These are phyloP conservation scores for Ogataea thermomethanolica DNA, from an alignment of 805 yeast species.

Conservation along the genomic window DNA sequence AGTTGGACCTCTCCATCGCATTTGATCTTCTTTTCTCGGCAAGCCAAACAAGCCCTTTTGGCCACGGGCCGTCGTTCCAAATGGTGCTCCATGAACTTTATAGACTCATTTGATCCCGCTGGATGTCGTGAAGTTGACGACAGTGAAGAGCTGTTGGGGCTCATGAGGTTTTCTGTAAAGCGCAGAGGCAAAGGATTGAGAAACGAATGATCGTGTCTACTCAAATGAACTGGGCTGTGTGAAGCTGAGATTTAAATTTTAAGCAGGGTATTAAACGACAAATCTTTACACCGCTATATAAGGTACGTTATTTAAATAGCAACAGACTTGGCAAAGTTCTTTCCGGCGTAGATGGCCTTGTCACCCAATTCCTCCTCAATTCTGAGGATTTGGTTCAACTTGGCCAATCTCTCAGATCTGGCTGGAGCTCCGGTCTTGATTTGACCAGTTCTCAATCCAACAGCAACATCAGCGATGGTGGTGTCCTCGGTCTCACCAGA, in stretches of 20 bases:
- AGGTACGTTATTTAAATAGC: constrained; percentile 24
- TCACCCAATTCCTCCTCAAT: constrained; percentile 98
- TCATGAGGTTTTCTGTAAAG: background rate
- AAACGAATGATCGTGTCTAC: too few species aligned
- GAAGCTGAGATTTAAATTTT: too few species aligned
- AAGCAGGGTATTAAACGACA: background rate
- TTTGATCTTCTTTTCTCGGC: constrained; percentile 62
- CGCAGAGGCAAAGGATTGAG: background rate
- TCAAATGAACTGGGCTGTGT: background rate
- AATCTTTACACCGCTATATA: too few species aligned
- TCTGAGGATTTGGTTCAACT: constrained; percentile 96
- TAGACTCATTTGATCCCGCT: constrained; percentile 6
- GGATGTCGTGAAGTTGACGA: constrained; percentile 1
- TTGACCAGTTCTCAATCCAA: constrained; percentile 98
- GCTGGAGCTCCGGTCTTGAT: constrained; percentile 99
- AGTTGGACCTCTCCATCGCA: constrained; percentile 56
- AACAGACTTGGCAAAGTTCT: constrained; percentile 67
- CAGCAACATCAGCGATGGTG: constrained; percentile 95
- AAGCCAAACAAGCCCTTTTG: constrained; percentile 57
- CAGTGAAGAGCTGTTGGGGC: constrained; percentile 3
- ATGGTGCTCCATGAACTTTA: constrained; percentile 7
- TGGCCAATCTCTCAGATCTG: constrained; percentile 99
- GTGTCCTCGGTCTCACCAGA: constrained; percentile 99
- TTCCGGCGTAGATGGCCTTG: constrained; percentile 96
- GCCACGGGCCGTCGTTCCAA: constrained; percentile 47